Evolutionary conservation across 2,329 filamentous ascomycete species (phyloP).

Genomic region (Xylaria multiplex): DNA sequence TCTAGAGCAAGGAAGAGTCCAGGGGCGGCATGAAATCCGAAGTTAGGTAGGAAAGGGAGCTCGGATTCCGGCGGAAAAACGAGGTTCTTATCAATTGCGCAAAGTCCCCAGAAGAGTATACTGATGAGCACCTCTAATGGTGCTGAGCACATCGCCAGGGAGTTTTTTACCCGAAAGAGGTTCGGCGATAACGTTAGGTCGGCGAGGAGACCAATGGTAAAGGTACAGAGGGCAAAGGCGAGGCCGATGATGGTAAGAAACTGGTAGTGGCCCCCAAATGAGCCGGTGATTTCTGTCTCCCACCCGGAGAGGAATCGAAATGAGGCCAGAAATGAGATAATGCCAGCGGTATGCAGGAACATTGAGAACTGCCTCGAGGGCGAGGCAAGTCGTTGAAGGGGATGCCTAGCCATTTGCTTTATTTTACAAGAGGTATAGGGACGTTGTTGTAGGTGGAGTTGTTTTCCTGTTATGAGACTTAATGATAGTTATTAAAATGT

Average conservation of each 20-base stretch:
- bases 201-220: conserved; percentile 68
- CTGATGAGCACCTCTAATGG: conserved; percentile 78
- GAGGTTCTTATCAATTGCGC: conserved; percentile 63
- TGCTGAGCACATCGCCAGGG: conserved; percentile 70
- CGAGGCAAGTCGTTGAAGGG: conserved; percentile 71
- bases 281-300: conserved; percentile 63
- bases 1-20: conserved; percentile 72
- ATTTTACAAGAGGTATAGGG: conserved; percentile 49
- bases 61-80: conserved; percentile 65
- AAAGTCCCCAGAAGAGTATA: conserved; percentile 77
- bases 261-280: conserved; percentile 75
- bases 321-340: conserved; percentile 62
- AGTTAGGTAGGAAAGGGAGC: conserved; percentile 65
- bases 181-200: conserved; percentile 67
- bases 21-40: conserved; percentile 74
- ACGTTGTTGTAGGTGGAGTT: conserved; percentile 45
- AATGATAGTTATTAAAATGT: neutral
- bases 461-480: neutral
- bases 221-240: conserved; percentile 68
- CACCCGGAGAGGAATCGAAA: conserved; percentile 63
- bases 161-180: conserved; percentile 75
- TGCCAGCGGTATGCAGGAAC: conserved; percentile 66
- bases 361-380: conserved; percentile 73
- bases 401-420: conserved; percentile 59
- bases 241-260: conserved; percentile 81